Conservation (phyloP, 1,284 basidiomycete genomes). For the Volvariella volvacea region DNA sequence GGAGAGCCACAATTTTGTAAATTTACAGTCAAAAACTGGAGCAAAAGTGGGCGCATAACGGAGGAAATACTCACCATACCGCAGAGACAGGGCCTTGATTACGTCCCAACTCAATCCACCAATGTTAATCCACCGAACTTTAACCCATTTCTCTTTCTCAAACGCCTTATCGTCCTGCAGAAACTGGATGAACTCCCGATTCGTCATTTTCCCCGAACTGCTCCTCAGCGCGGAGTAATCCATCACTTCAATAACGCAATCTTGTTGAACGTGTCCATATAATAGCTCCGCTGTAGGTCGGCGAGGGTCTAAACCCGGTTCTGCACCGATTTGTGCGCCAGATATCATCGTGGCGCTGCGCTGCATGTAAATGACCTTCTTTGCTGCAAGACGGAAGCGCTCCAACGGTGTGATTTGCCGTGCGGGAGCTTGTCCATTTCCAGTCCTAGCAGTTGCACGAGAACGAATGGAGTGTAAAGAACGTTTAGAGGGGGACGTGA, state of each 20-base stretch:
- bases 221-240: constrained; percentile 54
- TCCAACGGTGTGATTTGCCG: constrained; percentile 28
- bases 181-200: constrained; percentile 45
- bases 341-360: constrained; percentile 39
- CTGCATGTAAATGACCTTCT: constrained; percentile 50
- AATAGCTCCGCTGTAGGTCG: constrained; percentile 39
- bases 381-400: constrained; percentile 42
- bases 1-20: too few species aligned
- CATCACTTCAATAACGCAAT: constrained; percentile 55
- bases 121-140: constrained; percentile 67
- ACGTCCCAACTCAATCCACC: constrained; percentile 68
- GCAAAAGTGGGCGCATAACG: too few species aligned
- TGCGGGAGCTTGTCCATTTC: background rate
- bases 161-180: constrained; percentile 24
- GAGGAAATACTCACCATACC: constrained; percentile 41
- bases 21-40: too few species aligned
- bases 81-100: constrained; percentile 54
- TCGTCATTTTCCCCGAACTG: constrained; percentile 45
- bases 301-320: constrained; percentile 59
- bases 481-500: background rate
- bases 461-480: background rate
- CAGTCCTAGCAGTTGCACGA: background rate
- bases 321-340: constrained; percentile 36
- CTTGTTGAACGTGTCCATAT: constrained; percentile 46
- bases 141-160: constrained; percentile 32